Conservation (phyloP, 768 basidiomycete species). For the Termitomyces titanicus region DNA sequence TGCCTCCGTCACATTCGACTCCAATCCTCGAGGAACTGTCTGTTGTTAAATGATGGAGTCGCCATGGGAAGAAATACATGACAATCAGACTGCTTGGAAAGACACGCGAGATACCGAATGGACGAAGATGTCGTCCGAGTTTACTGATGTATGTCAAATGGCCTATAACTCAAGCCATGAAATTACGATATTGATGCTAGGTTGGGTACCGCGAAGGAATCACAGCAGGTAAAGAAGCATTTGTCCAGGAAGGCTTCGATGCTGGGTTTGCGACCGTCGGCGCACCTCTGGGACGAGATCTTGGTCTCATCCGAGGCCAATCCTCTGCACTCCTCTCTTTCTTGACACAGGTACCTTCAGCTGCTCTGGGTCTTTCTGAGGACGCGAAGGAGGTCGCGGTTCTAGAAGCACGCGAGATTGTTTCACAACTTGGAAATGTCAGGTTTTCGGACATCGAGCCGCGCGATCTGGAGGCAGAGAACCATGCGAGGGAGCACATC, state of each 20-base stretch:
- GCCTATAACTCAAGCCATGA: not conserved
- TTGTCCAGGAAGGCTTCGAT: constrained; percentile 90
- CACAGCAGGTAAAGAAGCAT: constrained; percentile 83
- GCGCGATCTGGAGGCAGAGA: constrained; percentile 72
- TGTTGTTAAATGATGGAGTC: constrained; percentile 37
- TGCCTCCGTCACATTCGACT: too few relatives aligned
- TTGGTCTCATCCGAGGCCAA: constrained; percentile 76
- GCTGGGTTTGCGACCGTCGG: constrained; percentile 72
- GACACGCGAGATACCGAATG: constrained; percentile 53
- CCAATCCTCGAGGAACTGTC: not conserved
- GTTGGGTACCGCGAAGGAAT: constrained; percentile 97
- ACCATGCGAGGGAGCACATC: constrained; percentile 68
- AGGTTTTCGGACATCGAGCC: constrained; percentile 73
- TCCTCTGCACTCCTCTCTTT: constrained; percentile 61
- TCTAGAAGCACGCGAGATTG: constrained; percentile 50
- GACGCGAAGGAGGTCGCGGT: constrained; percentile 21
- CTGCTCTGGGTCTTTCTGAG: not conserved
- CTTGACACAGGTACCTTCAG: constrained; percentile 31
- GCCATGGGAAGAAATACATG: constrained; percentile 55
- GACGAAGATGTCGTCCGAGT: constrained; percentile 62
- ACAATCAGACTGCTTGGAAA: constrained; percentile 12
- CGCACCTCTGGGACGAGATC: constrained; percentile 67
- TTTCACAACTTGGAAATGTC: constrained; percentile 51
- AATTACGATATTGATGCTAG: constrained; percentile 35
- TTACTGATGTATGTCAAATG: constrained; percentile 57